Conservation (phyloP, 495 filamentous ascomycete species). For the Penicillium bialowiezense region DNA sequence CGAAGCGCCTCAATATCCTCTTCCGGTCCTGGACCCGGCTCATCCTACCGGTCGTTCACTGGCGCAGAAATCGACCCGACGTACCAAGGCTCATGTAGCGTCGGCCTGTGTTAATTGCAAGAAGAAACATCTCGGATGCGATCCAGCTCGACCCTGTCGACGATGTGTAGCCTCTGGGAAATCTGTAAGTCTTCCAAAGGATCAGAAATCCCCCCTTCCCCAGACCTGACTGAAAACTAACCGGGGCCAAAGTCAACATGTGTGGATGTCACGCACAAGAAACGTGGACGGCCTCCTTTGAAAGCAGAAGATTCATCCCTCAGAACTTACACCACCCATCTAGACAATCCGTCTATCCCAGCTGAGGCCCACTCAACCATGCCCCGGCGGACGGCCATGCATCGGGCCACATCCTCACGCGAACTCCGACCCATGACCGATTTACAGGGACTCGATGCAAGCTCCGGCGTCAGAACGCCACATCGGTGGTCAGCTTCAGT, state of each 20-base stretch:
- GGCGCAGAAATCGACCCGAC: conserved; percentile 65
- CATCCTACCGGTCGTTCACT: conserved; percentile 29
- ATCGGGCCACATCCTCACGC: conserved; percentile 41
- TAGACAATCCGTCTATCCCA: conserved; percentile 25
- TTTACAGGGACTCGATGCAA: conserved; percentile 30
- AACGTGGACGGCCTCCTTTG: conserved; percentile 85
- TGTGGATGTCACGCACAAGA: conserved; percentile 94
- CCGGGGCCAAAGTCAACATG: conserved; percentile 64
- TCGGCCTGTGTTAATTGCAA: conserved; percentile 98
- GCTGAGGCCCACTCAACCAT: conserved; percentile 27
- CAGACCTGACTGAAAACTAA: neutral
- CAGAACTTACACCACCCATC: conserved; percentile 32
- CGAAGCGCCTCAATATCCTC: conserved; percentile 27
- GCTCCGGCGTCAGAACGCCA: conserved; percentile 17
- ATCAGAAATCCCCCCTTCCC: neutral
- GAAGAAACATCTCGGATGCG: conserved; percentile 85
- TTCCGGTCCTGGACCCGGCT: conserved; percentile 23
- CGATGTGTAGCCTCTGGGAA: conserved; percentile 63
- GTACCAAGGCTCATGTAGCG: conserved; percentile 92
- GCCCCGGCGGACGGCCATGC: conserved; percentile 29
- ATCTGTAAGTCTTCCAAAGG: conserved; percentile 49
- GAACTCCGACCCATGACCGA: conserved; percentile 47
- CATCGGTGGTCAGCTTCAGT: conserved; percentile 39
- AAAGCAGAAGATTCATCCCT: conserved; percentile 69
- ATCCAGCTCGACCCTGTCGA: conserved; percentile 61